These are phyloP conservation scores for Geotrichum aggregatum DNA, from an alignment of 1,139 yeast genomes.

Conservation along the genomic window DNA sequence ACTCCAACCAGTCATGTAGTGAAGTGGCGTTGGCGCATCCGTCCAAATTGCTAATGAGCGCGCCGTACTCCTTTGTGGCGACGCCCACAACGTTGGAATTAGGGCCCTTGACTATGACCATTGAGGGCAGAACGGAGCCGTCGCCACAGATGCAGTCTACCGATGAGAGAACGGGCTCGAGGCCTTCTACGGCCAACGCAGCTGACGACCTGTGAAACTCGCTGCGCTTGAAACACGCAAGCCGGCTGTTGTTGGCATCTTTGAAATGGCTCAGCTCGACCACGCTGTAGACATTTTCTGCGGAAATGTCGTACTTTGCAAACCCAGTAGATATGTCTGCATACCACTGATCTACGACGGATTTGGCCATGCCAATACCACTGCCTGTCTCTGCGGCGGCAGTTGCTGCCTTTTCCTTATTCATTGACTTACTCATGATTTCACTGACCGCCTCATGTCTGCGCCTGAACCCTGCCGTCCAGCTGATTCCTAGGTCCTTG, in stretches of 20 bases:
- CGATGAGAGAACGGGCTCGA: slow-evolving; percentile 9
- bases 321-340: slow-evolving; percentile 6
- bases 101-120: slow-evolving; percentile 12
- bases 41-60: slow-evolving; percentile 13
- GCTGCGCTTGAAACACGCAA: slow-evolving; percentile 7
- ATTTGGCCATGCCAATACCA: not conserved
- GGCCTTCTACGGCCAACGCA: not conserved
- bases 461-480: slow-evolving; percentile 19
- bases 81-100: slow-evolving; percentile 4
- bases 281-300: slow-evolving; percentile 17
- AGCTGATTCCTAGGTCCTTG: slow-evolving; percentile 15
- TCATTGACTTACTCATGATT: slow-evolving; percentile 13
- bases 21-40: slow-evolving; percentile 15
- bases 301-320: slow-evolving; percentile 4
- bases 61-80: slow-evolving; percentile 9
- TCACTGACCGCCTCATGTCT: slow-evolving; percentile 10
- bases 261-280: slow-evolving; percentile 16
- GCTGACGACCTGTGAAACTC: not conserved
- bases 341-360: slow-evolving; percentile 14
- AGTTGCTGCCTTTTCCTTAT: slow-evolving; percentile 8
- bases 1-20: slow-evolving; percentile 20
- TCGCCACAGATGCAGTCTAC: slow-evolving; percentile 13
- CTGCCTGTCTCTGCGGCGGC: too few species aligned
- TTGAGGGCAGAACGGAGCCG: slow-evolving; percentile 2
- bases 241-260: not conserved